phyloP scores from a whole-genome alignment of 345 rosid species.

The Eucalyptus regnans region DNA sequence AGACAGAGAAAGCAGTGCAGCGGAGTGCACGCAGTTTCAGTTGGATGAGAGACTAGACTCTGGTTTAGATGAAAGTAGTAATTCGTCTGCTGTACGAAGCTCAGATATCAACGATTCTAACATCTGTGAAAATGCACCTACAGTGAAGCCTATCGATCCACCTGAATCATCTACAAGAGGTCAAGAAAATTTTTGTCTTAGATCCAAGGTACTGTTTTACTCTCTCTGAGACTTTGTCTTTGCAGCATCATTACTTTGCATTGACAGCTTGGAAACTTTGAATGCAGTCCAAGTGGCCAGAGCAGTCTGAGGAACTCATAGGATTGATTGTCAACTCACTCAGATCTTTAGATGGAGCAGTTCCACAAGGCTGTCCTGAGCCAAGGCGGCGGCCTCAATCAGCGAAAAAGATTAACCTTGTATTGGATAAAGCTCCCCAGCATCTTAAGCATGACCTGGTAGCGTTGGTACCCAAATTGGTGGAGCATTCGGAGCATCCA shows the following conservation, averaged over 20 bases:
- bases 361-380: slow-evolving; percentile 93
- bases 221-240: slow-evolving; percentile 1
- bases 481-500: slow-evolving; percentile 93
- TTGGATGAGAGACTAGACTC: slow-evolving; percentile 64
- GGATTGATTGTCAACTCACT: slow-evolving; percentile 95
- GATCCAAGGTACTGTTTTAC: slow-evolving; percentile 52
- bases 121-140: slow-evolving; percentile 38
- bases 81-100: slow-evolving; percentile 66
- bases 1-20: slow-evolving; percentile 55
- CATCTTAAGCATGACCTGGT: slow-evolving; percentile 86
- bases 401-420: slow-evolving; percentile 87
- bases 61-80: slow-evolving; percentile 47
- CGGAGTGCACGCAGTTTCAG: slow-evolving; percentile 48
- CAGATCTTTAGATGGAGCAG: slow-evolving; percentile 91
- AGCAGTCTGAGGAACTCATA: slow-evolving; percentile 96
- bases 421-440: slow-evolving; percentile 90
- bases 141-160: slow-evolving; percentile 44
- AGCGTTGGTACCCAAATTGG: slow-evolving; percentile 93
- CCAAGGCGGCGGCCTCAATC: slow-evolving; percentile 92
- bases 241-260: neutral
- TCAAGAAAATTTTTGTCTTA: slow-evolving; percentile 47
- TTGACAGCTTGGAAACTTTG: slow-evolving; percentile 6
- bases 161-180: slow-evolving; percentile 57
- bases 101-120: slow-evolving; percentile 41
- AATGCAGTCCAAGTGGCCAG: slow-evolving; percentile 94